Percentiles rank a stretch among this genome's conserved stretches.
These are phyloP conservation scores for Salvia miltiorrhiza DNA, from an alignment of 257 asterid species.

Conservation along the genomic window DNA sequence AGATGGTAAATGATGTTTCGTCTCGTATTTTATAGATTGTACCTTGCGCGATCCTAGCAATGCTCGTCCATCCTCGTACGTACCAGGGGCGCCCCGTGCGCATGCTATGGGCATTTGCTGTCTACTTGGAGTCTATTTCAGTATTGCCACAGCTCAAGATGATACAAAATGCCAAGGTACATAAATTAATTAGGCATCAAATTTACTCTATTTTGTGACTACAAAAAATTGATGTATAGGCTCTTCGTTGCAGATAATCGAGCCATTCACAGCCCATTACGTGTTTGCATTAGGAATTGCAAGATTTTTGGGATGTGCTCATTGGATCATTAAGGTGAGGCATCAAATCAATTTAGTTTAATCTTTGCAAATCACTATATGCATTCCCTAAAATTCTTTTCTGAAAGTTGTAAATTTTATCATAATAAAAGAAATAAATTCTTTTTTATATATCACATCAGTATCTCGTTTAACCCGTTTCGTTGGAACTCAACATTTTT, in stretches of 20 bases:
- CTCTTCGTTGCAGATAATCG: constrained; percentile 79
- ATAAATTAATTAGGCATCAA: not conserved
- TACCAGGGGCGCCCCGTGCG: constrained; percentile 33
- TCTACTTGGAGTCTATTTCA: constrained; percentile 73
- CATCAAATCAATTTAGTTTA: too few relatives aligned
- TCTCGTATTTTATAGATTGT: constrained; percentile 6
- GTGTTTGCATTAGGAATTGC: constrained; percentile 89
- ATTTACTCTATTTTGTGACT: not conserved
- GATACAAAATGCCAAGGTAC: constrained; percentile 82
- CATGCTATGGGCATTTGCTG: constrained; percentile 74
- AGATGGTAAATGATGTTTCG: too few relatives aligned
- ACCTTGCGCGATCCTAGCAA: constrained; percentile 37
- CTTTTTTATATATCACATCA: too few relatives aligned
- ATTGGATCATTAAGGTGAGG: constrained; percentile 86
- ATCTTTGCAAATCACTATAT: not conserved
- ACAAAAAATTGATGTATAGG: too few relatives aligned
- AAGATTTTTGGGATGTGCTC: constrained; percentile 83
- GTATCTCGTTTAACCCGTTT: too few relatives aligned
- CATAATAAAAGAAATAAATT: too few relatives aligned
- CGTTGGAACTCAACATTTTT: not conserved
- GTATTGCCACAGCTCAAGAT: constrained; percentile 89
- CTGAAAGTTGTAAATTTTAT: too few relatives aligned
- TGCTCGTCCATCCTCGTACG: constrained; percentile 61
- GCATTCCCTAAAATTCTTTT: too few relatives aligned
- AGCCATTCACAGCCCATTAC: constrained; percentile 86